Evolutionary conservation across 208 protist genomes (phyloP).

Genomic region (Crithidia bombi): DNA sequence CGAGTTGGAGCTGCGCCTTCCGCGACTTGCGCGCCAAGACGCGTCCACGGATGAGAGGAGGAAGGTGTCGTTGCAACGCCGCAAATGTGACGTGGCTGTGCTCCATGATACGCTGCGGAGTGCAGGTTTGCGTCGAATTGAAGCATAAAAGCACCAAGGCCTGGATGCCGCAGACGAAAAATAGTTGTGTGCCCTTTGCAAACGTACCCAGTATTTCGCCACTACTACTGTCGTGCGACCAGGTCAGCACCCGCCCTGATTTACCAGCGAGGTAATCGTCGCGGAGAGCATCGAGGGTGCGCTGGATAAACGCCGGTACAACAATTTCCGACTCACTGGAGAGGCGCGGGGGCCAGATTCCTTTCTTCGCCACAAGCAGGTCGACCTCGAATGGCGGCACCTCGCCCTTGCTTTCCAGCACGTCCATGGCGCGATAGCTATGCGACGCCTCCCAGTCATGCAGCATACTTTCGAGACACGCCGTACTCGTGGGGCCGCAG

Average conservation of each 20-base stretch:
- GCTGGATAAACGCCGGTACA: conserved; percentile 47
- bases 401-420: conserved; percentile 35
- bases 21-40: conserved; percentile 26
- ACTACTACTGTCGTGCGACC: conserved; percentile 83
- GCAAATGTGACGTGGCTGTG: conserved; percentile 24
- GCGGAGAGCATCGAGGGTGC: conserved; percentile 52
- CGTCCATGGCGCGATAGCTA: conserved; percentile 52
- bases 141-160: conserved; percentile 79
- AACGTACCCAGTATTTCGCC: conserved; percentile 66
- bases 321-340: conserved; percentile 35
- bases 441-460: conserved; percentile 71
- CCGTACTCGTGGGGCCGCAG: conserved; percentile 73
- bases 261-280: conserved; percentile 71
- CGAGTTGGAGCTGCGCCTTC: conserved; percentile 38
- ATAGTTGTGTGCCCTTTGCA: conserved; percentile 44
- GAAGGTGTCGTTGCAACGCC: conserved; percentile 31
- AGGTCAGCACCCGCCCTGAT: conserved; percentile 63
- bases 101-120: conserved; percentile 29
- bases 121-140: conserved; percentile 51
- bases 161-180: conserved; percentile 73
- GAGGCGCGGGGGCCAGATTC: conserved; percentile 76
- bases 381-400: conserved; percentile 51
- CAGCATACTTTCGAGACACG: conserved; percentile 88
- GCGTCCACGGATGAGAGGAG: conserved; percentile 30
- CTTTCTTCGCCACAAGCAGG: conserved; percentile 75